Percentiles rank a stretch among this genome's conserved stretches.
Evolutionary conservation across 495 filamentous ascomycete species (phyloP).

Genomic region (Aspergillus indologenus): DNA sequence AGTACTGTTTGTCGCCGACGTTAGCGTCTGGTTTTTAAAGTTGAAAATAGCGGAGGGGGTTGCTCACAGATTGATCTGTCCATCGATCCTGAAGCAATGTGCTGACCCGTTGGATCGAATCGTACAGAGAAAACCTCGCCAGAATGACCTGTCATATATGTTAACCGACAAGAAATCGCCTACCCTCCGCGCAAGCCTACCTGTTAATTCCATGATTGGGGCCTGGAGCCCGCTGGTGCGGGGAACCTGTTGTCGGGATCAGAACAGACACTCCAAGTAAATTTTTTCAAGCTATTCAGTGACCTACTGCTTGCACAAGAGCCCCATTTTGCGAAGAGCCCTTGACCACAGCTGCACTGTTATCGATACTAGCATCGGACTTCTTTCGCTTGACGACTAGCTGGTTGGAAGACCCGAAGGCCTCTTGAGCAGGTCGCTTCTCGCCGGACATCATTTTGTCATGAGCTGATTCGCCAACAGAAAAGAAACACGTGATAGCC

Average conservation of each 20-base stretch:
- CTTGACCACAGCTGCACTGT: constrained; percentile 60
- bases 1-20: constrained; percentile 56
- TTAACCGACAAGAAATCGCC: constrained; percentile 4
- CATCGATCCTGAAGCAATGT: constrained; percentile 93
- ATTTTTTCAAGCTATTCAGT: not conserved
- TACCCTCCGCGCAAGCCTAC: constrained; percentile 40
- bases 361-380: constrained; percentile 62
- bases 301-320: constrained; percentile 77
- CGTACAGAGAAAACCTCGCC: constrained; percentile 87
- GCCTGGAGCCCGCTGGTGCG: constrained; percentile 85
- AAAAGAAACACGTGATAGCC: not conserved
- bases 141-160: constrained; percentile 50
- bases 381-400: constrained; percentile 87
- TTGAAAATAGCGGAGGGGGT: not conserved
- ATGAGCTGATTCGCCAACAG: not conserved
- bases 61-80: constrained; percentile 82
- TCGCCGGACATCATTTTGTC: constrained; percentile 69
- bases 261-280: not conserved
- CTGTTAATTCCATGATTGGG: constrained; percentile 91
- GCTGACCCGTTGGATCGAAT: constrained; percentile 82
- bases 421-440: constrained; percentile 80
- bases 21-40: constrained; percentile 9
- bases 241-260: constrained; percentile 55
- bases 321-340: constrained; percentile 66
- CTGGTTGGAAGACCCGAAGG: constrained; percentile 70